phyloP scores from a whole-genome alignment of 2,329 filamentous ascomycete genomes.

The Periconia macrospinosa region DNA sequence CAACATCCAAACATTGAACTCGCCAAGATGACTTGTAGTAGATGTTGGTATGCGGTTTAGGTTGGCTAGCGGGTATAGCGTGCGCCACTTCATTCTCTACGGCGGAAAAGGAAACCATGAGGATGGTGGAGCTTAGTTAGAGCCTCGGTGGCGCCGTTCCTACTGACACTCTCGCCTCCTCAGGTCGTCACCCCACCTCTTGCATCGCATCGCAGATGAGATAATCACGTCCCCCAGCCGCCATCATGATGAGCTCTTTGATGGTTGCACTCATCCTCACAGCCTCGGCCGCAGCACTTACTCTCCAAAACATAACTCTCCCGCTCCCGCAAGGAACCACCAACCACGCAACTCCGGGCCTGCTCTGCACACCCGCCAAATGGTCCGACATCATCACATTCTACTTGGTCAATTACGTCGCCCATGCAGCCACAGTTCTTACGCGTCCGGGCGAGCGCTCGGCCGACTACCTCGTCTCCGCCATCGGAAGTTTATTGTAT shows the following conservation, averaged over 20 bases:
- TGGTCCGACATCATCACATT: constrained; percentile 33
- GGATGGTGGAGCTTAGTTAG: neutral
- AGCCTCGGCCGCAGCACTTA: constrained; percentile 3
- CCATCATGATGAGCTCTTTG: neutral
- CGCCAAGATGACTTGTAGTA: too few relatives aligned
- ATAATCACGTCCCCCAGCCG: too few relatives aligned
- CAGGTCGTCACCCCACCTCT: neutral
- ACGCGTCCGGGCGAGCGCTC: constrained; percentile 30
- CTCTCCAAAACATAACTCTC: constrained; percentile 22
- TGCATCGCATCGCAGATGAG: neutral
- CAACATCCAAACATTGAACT: too few relatives aligned
- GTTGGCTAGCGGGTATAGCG: too few relatives aligned
- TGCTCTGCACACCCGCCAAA: constrained; percentile 27
- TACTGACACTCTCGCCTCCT: neutral
- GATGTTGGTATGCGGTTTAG: too few relatives aligned
- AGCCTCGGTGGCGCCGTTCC: too few relatives aligned
- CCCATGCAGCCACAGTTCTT: constrained; percentile 40
- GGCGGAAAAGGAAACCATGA: too few relatives aligned
- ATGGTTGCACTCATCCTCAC: neutral
- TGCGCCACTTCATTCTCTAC: too few relatives aligned
- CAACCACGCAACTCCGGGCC: constrained; percentile 17
- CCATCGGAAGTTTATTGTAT: constrained; percentile 24
- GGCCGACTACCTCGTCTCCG: constrained; percentile 11
- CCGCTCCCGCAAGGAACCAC: constrained; percentile 16
- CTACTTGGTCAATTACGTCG: constrained; percentile 40